Evolutionary conservation across 768 basidiomycete genomes (phyloP).

Genomic region (Crassisporium funariophilum): DNA sequence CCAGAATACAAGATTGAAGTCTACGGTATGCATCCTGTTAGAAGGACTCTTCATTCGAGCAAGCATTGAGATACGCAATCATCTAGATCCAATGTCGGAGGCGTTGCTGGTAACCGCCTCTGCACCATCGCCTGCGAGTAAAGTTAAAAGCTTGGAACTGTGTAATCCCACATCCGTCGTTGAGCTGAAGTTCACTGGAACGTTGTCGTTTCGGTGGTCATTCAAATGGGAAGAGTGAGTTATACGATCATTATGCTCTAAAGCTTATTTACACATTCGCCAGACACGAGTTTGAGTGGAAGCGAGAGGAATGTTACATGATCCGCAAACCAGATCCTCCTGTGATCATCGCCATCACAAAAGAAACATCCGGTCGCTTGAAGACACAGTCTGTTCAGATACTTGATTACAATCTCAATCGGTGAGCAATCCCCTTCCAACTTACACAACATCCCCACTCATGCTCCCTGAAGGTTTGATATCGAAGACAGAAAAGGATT

Average conservation of each 20-base stretch:
- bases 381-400: slow-evolving; percentile 73
- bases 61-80: not conserved
- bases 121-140: slow-evolving; percentile 64
- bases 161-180: slow-evolving; percentile 72
- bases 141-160: slow-evolving; percentile 74
- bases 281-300: slow-evolving; percentile 88
- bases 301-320: slow-evolving; percentile 80
- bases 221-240: slow-evolving; percentile 86
- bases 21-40: slow-evolving; percentile 51
- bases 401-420: slow-evolving; percentile 82
- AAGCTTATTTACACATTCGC: not conserved
- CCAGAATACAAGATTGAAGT: slow-evolving; percentile 64
- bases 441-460: slow-evolving; percentile 3
- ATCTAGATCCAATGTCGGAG: slow-evolving; percentile 71
- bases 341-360: slow-evolving; percentile 80
- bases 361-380: slow-evolving; percentile 67
- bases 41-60: too few species aligned
- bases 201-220: slow-evolving; percentile 71
- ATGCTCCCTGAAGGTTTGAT: slow-evolving; percentile 59
- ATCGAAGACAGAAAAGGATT: slow-evolving; percentile 84
- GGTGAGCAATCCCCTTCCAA: slow-evolving; percentile 44
- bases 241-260: not conserved
- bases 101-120: slow-evolving; percentile 70
- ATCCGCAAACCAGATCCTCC: slow-evolving; percentile 86
- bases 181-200: slow-evolving; percentile 75